These are phyloP conservation scores for Paspalum notatum DNA, from an alignment of 176 grass and related monocot genomes.

Conservation along the genomic window DNA sequence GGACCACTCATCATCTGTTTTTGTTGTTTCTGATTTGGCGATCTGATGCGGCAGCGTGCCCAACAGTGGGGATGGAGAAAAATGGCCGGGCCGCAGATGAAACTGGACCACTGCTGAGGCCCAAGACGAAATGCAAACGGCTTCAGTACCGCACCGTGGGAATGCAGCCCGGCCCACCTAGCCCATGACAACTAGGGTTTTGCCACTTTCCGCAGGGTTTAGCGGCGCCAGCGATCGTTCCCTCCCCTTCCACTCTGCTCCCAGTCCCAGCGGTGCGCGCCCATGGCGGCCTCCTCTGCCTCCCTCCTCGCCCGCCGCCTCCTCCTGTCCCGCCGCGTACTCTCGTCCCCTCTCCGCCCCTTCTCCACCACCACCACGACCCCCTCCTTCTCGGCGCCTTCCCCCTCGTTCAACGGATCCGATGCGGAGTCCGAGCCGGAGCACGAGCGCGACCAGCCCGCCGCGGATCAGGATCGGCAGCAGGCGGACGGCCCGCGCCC, in stretches of 20 bases:
- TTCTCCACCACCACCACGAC: slow-evolving; percentile 43
- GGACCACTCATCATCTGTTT: background rate
- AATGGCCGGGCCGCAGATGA: background rate
- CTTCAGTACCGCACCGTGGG: background rate
- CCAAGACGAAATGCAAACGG: background rate
- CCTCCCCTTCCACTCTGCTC: background rate
- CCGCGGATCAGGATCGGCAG: slow-evolving; percentile 26
- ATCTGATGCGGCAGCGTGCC: too few species aligned
- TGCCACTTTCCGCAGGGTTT: slow-evolving; percentile 54
- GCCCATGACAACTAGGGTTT: slow-evolving; percentile 50
- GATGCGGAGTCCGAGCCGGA: slow-evolving; percentile 31
- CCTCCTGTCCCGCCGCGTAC: slow-evolving; percentile 37
- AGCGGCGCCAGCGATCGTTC: background rate
- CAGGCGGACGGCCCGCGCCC: background rate
- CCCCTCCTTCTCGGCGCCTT: slow-evolving; percentile 18
- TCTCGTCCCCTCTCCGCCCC: slow-evolving; percentile 13
- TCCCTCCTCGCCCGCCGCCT: slow-evolving; percentile 53
- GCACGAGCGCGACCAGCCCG: slow-evolving; percentile 16
- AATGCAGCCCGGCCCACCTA: background rate
- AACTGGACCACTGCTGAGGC: background rate
- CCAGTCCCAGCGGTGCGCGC: background rate
- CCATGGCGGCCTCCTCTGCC: slow-evolving; percentile 55
- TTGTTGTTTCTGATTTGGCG: background rate
- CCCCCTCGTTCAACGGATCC: slow-evolving; percentile 10
- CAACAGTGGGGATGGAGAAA: background rate